Base-by-base conservation (phyloP, 805 yeast genomes). In the Candida sakaeoensis region DNA sequence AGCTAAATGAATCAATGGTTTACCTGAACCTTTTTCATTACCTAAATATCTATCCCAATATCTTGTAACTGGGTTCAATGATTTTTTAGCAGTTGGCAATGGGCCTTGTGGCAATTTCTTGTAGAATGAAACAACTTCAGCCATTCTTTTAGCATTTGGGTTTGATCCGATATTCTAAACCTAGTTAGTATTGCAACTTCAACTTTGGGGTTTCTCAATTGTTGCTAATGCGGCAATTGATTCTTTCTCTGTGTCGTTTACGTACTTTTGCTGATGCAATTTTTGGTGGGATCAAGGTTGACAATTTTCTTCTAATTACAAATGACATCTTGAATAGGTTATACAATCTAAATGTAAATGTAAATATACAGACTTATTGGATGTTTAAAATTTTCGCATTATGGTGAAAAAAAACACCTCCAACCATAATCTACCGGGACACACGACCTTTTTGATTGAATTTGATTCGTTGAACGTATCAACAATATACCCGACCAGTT, bases 201-300 rank as follows among this genome's bases (percentile, higher is more conserved):
- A 8, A 21, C 9, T 21, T 21, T 9, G 6, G 8, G 6, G 24
- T 21, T 9, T 21, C 9, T 27, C 9, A 13, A 14, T 27, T 13
- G 17, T n/a, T 27, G 15, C 29, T n/a, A 9, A 15, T 21, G 24
- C 6, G 9, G 24, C 6, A 7, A 6, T 21, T 6, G 9, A 21
- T 21, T 21, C 24, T 21, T 9, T 21, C 24, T 21, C 24, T 21
- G 24, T 6, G 24, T 21, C 7, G 9, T 5, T 17, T 30, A 65
- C 90, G 57, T 77, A 84, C 91, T 70, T 82, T 78, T 34, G 96
- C 93, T 48, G 97, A 89, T 42, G 96, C 97, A 61, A 91, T 82
- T 91, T 91, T 91, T 66, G 99, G 99, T 56, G 99, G 99, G 62
- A 91, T 90, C 74, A 91, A 77, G 59, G 97, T 85, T 51, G 98